Conservation (phyloP, 306 rosid species). For the Vigna unguiculata region DNA sequence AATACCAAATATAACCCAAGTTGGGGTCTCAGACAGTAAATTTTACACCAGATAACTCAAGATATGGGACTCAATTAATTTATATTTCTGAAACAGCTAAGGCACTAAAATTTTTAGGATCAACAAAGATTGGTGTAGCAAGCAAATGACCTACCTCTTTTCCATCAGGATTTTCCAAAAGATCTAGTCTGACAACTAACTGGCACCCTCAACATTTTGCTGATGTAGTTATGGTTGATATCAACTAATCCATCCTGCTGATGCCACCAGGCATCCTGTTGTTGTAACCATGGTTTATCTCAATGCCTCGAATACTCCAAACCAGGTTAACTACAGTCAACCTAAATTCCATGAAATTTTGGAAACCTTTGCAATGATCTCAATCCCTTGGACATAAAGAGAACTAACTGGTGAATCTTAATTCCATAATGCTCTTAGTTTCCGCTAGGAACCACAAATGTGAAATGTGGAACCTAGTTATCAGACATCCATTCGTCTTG, state of each 20-base stretch:
- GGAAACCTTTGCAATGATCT: not conserved
- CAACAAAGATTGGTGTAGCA: not conserved
- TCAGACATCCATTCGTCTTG: not conserved
- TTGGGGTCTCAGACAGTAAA: not conserved
- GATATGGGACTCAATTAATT: not conserved
- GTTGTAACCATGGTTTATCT: not conserved
- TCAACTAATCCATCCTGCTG: not conserved
- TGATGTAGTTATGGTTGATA: not conserved
- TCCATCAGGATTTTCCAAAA: not conserved
- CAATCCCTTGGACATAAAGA: not conserved
- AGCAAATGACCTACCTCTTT: conserved; percentile 16
- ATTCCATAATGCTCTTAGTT: not conserved
- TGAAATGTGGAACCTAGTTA: conserved; percentile 7
- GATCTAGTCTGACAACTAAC: not conserved
- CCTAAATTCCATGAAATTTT: not conserved
- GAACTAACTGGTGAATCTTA: not conserved
- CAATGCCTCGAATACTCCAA: not conserved
- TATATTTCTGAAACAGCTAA: not conserved
- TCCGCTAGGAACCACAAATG: not conserved
- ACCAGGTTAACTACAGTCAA: not conserved
- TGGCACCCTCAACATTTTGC: not conserved
- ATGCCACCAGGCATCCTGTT: not conserved
- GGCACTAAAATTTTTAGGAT: not conserved
- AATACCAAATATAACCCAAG: not conserved
- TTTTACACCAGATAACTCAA: not conserved